Conservation (phyloP, 345 rosid genomes). For the Triadica sebifera region DNA sequence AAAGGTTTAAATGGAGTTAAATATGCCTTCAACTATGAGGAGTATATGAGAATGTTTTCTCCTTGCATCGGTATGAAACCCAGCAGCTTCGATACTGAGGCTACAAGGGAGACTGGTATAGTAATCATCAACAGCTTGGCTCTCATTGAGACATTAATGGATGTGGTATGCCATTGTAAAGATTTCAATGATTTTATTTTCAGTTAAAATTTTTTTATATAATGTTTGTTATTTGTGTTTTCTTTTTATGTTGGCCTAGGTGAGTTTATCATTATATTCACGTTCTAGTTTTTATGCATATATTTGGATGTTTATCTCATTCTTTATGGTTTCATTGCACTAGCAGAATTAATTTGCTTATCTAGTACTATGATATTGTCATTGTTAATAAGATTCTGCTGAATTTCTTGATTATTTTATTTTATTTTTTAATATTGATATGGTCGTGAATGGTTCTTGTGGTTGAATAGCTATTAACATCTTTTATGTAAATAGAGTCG, state of each 20-base stretch:
- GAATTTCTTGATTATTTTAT: neutral
- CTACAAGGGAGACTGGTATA: slow-evolving; percentile 54
- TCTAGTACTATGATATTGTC: neutral
- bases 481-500: slow-evolving; percentile 41
- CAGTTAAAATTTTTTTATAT: neutral
- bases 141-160: slow-evolving; percentile 66
- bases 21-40: slow-evolving; percentile 49
- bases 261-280: neutral
- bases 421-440: neutral
- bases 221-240: neutral
- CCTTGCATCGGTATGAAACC: slow-evolving; percentile 38
- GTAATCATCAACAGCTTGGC: slow-evolving; percentile 50
- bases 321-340: neutral
- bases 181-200: neutral
- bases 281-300: neutral
- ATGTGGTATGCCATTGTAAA: slow-evolving; percentile 44
- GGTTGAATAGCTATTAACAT: neutral
- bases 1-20: slow-evolving; percentile 40
- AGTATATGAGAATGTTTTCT: slow-evolving; percentile 46
- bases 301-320: neutral
- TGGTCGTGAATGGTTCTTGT: neutral
- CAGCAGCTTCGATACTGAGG: slow-evolving; percentile 39
- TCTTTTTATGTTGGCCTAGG: neutral
- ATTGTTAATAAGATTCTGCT: neutral
- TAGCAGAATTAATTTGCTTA: neutral